Percentiles rank a stretch among this genome's conserved stretches.
These are phyloP conservation scores for Paspalum vaginatum DNA, from an alignment of 176 grass and related monocot species.

Conservation along the genomic window DNA sequence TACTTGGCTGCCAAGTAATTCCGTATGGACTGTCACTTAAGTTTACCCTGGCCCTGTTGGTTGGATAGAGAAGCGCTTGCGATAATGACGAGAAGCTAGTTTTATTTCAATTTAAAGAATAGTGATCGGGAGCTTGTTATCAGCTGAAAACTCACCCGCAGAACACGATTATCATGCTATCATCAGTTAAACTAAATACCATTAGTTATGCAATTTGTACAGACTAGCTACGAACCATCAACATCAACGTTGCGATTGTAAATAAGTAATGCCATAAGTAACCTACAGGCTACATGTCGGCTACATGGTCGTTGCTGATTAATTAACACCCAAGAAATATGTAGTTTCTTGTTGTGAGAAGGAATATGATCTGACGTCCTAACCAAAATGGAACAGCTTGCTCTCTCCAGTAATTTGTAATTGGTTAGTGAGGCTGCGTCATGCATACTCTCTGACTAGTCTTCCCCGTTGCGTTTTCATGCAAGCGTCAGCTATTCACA, in stretches of 20 bases:
- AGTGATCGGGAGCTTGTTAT: not conserved
- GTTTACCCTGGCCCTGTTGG: not conserved
- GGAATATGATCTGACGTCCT: not conserved
- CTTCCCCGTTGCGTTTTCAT: not conserved
- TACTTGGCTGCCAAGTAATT: constrained; percentile 24
- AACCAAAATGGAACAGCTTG: not conserved
- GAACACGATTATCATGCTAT: not conserved
- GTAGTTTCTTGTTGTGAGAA: constrained; percentile 7
- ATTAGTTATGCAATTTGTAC: not conserved
- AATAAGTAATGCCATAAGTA: not conserved
- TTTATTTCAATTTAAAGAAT: not conserved
- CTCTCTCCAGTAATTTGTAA: not conserved
- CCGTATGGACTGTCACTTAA: not conserved
- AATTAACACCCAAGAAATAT: not conserved
- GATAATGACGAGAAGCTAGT: not conserved
- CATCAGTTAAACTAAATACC: not conserved
- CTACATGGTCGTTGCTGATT: not conserved
- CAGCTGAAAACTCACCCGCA: not conserved
- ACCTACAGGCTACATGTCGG: not conserved
- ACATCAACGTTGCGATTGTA: not conserved
- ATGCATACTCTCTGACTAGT: constrained; percentile 12
- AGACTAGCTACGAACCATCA: not conserved
- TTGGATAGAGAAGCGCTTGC: not conserved
- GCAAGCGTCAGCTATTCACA: not conserved
- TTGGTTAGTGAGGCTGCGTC: constrained; percentile 17